Evolutionary conservation across 192 early-diverging fungal species (phyloP), one percentile per base, ranked within the genome.

Genomic region (Linnemannia hyalina): DNA sequence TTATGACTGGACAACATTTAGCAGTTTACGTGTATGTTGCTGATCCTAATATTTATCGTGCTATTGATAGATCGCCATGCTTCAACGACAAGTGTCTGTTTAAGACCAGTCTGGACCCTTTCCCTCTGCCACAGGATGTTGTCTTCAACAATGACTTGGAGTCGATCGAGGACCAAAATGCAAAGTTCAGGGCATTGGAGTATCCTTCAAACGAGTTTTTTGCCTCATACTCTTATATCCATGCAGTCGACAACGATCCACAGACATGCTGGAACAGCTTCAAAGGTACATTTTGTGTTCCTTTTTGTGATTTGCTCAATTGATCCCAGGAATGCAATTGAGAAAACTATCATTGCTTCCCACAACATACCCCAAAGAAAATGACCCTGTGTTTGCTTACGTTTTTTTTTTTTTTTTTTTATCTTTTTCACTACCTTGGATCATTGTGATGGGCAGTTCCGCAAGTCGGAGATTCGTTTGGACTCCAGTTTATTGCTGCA

Each of bases 181-280:
- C 54, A 71, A 70, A 74, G 20, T 92, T 91, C 74, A 75, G 87
- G 29, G 29, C 55, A 26, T 70, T 91, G 23, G 73, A 88, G 42
- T 83, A 89, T 36, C 88, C 89, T 10, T 77, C 70, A 2, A 87
- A 80, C n/a, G 72, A 81, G 32, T 83, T 88, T 23, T 91, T 88
- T 88, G 71, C 77, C n/a, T 60, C 83, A 11, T 78, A 84, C 74
- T 73, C 88, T 11, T 92, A 89, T 72, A 82, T 90, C 52, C 82
- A 81, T n/a, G 91, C 90, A 9, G 91, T 92, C 0, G 91, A 92
- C 73, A 74, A 76, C 15, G 81, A 90, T 77, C 68, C 73, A 0
- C 70, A 55, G 23, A 91, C 91, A 40, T 91, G 90, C 57, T 92
- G 91, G 91, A 90, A 92, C 26, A 89, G 89, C 44, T 83, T 77